Percentiles rank a stretch among this genome's conserved stretches.
These are phyloP conservation scores for Calocybe cyanea DNA, from an alignment of 768 basidiomycete species.

Conservation along the genomic window DNA sequence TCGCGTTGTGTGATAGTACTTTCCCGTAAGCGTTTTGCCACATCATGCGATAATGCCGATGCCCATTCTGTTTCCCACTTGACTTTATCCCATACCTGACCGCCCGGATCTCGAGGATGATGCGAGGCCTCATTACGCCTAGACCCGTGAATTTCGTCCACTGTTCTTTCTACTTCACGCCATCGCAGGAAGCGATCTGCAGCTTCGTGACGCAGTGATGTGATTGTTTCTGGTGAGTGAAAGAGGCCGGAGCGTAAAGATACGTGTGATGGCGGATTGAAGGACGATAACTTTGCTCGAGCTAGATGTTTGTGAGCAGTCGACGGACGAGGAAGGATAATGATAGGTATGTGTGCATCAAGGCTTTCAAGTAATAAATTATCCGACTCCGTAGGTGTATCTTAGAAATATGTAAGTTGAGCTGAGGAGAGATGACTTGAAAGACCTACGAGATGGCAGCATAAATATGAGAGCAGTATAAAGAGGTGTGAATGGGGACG, in stretches of 20 bases:
- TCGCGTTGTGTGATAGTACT: conserved; percentile 24
- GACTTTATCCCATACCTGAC: conserved; percentile 51
- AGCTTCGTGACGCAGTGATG: conserved; percentile 56
- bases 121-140: conserved; percentile 21
- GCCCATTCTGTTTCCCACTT: conserved; percentile 70
- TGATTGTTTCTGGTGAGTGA: conserved; percentile 58
- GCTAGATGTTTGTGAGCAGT: conserved; percentile 23
- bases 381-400: conserved; percentile 35
- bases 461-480: conserved; percentile 59
- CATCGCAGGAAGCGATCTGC: conserved; percentile 68
- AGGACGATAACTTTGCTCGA: conserved; percentile 45
- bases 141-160: conserved; percentile 35
- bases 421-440: neutral
- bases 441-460: conserved; percentile 43
- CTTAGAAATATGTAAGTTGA: conserved; percentile 9
- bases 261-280: conserved; percentile 47
- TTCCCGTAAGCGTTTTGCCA: conserved; percentile 47
- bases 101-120: conserved; percentile 13
- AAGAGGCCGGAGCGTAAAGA: conserved; percentile 60
- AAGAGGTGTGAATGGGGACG: conserved; percentile 54
- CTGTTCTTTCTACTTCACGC: conserved; percentile 64
- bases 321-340: conserved; percentile 44
- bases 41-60: conserved; percentile 54
- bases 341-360: conserved; percentile 51
- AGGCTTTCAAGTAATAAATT: conserved; percentile 46